A percentile compares a stretch with the other conserved stretches of the same genome.
Evolutionary conservation across 2,329 filamentous ascomycete species (phyloP).

Genomic region (Incumbomyces delicatus): DNA sequence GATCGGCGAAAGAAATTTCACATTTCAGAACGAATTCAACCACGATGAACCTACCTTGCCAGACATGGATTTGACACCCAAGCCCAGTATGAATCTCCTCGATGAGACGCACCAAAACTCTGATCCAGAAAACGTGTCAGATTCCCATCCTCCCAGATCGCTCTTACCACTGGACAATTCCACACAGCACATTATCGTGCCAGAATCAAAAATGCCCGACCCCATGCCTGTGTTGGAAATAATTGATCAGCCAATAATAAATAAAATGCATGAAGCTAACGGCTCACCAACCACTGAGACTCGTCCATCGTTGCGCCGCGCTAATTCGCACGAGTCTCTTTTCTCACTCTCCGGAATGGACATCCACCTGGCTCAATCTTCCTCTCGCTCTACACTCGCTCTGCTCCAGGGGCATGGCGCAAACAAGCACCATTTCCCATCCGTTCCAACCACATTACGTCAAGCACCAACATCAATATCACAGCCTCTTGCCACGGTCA

Average conservation of each 20-base stretch:
- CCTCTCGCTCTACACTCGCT: slow-evolving; percentile 51
- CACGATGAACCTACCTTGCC: not conserved
- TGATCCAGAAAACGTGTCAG: not conserved
- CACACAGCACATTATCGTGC: not conserved
- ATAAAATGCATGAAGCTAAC: not conserved
- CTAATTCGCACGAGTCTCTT: slow-evolving; percentile 76
- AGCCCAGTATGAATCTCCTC: not conserved
- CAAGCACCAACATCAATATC: slow-evolving; percentile 23
- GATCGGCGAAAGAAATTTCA: not conserved
- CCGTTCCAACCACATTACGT: slow-evolving; percentile 21
- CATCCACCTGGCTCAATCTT: slow-evolving; percentile 71
- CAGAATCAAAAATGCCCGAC: not conserved
- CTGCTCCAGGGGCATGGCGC: slow-evolving; percentile 15
- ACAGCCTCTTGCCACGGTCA: slow-evolving; percentile 47
- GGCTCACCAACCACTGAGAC: not conserved
- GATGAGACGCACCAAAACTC: not conserved
- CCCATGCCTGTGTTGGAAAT: no score
- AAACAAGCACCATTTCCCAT: slow-evolving; percentile 15
- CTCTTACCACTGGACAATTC: not conserved
- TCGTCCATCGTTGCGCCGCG: slow-evolving; percentile 48
- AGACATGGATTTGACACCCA: slow-evolving; percentile 1
- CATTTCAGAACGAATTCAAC: not conserved
- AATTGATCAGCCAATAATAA: no score
- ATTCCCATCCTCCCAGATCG: not conserved
- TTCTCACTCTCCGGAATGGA: slow-evolving; percentile 81